These are phyloP conservation scores for Venturiaceae sp. DNA, from an alignment of 2,329 filamentous ascomycete species.

Conservation along the genomic window DNA sequence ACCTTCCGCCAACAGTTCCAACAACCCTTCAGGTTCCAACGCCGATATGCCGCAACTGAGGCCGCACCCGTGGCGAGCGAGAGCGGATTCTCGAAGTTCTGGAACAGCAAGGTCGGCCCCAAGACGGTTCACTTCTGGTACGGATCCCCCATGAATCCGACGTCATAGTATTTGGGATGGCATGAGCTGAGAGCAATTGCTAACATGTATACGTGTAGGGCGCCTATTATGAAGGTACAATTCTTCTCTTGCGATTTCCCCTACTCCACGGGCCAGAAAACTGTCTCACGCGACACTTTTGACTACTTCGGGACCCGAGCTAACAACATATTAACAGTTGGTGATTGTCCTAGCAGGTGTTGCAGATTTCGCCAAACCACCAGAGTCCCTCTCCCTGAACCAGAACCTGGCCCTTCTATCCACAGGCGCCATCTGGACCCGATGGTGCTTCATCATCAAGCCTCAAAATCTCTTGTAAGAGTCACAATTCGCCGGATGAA, in stretches of 20 bases:
- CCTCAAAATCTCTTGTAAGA: constrained; percentile 81
- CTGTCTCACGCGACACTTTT: background rate
- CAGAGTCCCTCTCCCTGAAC: constrained; percentile 83
- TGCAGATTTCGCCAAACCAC: constrained; percentile 83
- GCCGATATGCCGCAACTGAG: background rate
- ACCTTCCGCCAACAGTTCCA: constrained; percentile 6
- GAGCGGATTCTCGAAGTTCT: constrained; percentile 11
- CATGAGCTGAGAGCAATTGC: background rate
- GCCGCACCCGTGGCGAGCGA: background rate
- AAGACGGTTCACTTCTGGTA: constrained; percentile 97
- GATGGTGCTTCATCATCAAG: constrained; percentile 97
- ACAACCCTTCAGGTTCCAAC: background rate
- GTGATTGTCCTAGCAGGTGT: constrained; percentile 84
- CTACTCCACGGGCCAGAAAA: background rate
- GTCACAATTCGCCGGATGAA: background rate
- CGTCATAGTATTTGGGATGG: background rate
- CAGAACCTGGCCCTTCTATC: constrained; percentile 85
- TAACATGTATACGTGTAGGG: constrained; percentile 43
- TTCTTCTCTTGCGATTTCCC: background rate
- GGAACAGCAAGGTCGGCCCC: constrained; percentile 38
- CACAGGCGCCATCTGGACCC: constrained; percentile 94
- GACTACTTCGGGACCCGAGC: constrained; percentile 1
- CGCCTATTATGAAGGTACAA: constrained; percentile 81
- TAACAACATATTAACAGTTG: constrained; percentile 50
- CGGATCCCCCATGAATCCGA: constrained; percentile 16